Base-by-base conservation (phyloP, 768 basidiomycete species). In the Tulasnella sp. region DNA sequence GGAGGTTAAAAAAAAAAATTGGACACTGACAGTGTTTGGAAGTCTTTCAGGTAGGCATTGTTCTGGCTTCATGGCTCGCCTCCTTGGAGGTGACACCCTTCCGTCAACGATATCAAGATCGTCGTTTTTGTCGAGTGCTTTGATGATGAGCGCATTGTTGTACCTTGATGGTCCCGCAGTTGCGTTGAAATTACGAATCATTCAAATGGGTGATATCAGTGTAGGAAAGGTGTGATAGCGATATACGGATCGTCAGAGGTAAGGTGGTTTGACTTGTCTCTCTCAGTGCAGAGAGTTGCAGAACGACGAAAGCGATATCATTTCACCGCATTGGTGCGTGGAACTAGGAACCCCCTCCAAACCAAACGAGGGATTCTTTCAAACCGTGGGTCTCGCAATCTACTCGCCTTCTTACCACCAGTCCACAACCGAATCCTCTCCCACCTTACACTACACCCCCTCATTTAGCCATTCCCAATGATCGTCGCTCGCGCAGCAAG, bases 401-500 rank as follows among this genome's bases (percentile, higher is more conserved):
- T 13, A 19, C 43, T 19, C 21, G 24, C 55, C 1, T 43, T 56
- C 44, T 42, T 42, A 29, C 43, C 27, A 21, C 44, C 55, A 56
- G 29, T 43, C 55, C 38, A 56, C 23, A 43, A 38, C 29, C 55
- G 42, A 27, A 11, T 56, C 38, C 55, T 43, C 44, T 43, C 55
- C 58, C 55, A 44, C 30, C 41, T 41, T 43, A 43, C 24, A 27
- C 41, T 43, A 42, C 27, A 30, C 29, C 43, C 21, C 34, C 45
- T 42, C 55, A 21, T 24, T 56, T 17, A 24, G 21, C 48, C 38
- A 29, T 30, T 32, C 27, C 21, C 47, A 51, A 59, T 59, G 58
- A 21, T 62, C 48, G 51, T 62, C 42, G 50, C 51, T 41, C 61
- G 61, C 43, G 61, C 61, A 51, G 61, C 61, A 58, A 56, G 61